Percentiles rank a stretch among this genome's conserved stretches.
Conservation (phyloP, 352 stramenopile genomes). For the Globisporangium nunn region DNA sequence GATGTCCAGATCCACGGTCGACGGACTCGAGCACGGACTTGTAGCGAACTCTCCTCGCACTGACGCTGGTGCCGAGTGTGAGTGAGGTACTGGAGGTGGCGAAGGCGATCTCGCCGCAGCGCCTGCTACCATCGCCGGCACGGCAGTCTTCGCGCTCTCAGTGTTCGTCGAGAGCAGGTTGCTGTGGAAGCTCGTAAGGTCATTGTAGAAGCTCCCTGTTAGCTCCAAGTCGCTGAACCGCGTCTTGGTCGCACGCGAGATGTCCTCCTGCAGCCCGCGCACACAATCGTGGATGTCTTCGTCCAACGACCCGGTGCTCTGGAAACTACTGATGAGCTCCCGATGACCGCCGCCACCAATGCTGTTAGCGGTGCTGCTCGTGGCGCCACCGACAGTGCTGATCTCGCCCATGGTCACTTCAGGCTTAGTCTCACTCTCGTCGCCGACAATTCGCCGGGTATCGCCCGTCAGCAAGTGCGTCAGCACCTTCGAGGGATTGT, state of each 20-base stretch:
- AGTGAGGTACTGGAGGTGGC: neutral
- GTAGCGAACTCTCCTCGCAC: neutral
- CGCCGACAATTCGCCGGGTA: neutral
- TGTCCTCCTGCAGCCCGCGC: constrained; percentile 42
- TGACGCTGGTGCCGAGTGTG: neutral
- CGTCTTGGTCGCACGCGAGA: constrained; percentile 26
- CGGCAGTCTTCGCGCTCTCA: neutral
- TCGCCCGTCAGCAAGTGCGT: constrained; percentile 10
- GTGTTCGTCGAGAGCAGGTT: neutral
- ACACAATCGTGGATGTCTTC: constrained; percentile 47
- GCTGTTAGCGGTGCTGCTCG: neutral
- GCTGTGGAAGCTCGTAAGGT: constrained; percentile 5
- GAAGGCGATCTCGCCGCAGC: neutral
- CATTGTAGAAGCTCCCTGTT: constrained; percentile 7
- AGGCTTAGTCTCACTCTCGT: neutral
- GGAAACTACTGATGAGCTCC: constrained; percentile 13
- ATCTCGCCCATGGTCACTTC: neutral
- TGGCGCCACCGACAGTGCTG: neutral
- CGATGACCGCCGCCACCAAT: neutral
- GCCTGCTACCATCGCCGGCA: neutral
- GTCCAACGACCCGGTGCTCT: constrained; percentile 16
- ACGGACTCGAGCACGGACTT: constrained; percentile 10
- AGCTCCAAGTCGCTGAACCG: constrained; percentile 7
- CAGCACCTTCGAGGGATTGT: constrained; percentile 9
- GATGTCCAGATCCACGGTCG: constrained; percentile 40